Percentiles rank a stretch among this genome's conserved stretches.
Evolutionary conservation across 768 basidiomycete genomes (phyloP).

Genomic region (Crucibulum laeve): DNA sequence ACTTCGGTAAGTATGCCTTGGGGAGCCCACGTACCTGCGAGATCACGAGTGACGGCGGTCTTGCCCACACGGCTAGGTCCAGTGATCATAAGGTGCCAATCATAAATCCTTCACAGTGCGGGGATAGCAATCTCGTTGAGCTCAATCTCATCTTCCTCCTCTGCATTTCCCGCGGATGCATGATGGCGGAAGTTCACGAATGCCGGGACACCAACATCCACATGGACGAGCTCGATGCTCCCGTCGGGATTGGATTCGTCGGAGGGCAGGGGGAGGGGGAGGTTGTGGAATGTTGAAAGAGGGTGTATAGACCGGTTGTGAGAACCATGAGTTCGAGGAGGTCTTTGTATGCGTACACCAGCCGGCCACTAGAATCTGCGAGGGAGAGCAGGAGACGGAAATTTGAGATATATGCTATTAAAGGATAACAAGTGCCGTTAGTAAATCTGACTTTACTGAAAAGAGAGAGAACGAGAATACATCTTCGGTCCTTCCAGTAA

Average conservation of each 20-base stretch:
- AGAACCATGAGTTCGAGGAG: constrained; percentile 90
- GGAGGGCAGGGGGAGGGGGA: constrained; percentile 48
- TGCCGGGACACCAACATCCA: constrained; percentile 68
- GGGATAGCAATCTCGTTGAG: constrained; percentile 49
- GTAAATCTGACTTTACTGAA: not conserved
- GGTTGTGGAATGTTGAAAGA: constrained; percentile 82
- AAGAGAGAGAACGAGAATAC: not conserved
- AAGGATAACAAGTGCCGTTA: not conserved
- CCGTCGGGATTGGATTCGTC: too few relatives aligned
- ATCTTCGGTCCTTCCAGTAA: constrained; percentile 9
- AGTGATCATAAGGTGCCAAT: constrained; percentile 85
- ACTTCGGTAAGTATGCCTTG: too few relatives aligned
- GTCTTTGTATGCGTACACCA: constrained; percentile 98
- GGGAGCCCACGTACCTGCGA: constrained; percentile 89
- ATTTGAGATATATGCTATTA: constrained; percentile 81
- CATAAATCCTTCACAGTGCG: constrained; percentile 71
- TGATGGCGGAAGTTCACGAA: constrained; percentile 2
- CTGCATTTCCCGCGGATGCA: constrained; percentile 7
- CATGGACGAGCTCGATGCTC: too few relatives aligned
- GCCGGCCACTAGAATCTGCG: constrained; percentile 92
- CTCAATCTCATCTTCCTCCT: constrained; percentile 13
- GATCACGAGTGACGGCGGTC: constrained; percentile 81
- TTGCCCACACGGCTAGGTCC: constrained; percentile 93
- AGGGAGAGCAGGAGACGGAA: constrained; percentile 86
- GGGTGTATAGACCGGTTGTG: constrained; percentile 84